Conservation (phyloP, 768 basidiomycete species). For the Russula emetica region DNA sequence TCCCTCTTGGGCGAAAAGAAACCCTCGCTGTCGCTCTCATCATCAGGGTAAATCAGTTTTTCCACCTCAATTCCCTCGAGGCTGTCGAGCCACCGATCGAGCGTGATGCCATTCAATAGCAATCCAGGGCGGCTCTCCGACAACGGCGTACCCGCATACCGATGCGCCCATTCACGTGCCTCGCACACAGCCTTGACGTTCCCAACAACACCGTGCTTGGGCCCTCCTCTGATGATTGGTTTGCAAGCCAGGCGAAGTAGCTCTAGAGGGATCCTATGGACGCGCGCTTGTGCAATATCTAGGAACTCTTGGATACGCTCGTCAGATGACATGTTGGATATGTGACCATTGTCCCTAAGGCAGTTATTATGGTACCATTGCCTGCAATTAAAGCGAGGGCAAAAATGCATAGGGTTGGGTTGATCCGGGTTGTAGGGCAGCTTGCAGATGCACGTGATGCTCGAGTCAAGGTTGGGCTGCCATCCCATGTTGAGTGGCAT, state of each 20-base stretch:
- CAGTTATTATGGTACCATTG: constrained; percentile 17
- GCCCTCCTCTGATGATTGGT: constrained; percentile 15
- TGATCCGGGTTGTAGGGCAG: constrained; percentile 9
- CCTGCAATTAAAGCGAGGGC: constrained; percentile 6
- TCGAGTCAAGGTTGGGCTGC: not conserved
- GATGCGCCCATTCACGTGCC: constrained; percentile 14
- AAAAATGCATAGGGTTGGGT: constrained; percentile 3
- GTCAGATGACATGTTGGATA: not conserved
- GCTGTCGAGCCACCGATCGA: constrained; percentile 21
- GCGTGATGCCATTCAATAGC: not conserved
- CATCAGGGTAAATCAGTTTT: constrained; percentile 20
- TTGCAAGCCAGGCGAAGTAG: constrained; percentile 5
- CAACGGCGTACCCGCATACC: not conserved
- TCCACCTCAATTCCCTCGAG: constrained; percentile 19
- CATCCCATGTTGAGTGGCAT: not conserved
- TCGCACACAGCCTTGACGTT: constrained; percentile 15
- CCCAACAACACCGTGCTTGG: constrained; percentile 6
- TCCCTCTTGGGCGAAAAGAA: not conserved
- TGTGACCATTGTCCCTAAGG: not conserved
- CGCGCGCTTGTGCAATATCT: not conserved
- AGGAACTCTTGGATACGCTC: not conserved
- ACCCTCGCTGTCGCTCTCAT: not conserved
- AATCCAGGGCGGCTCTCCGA: not conserved
- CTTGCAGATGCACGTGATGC: constrained; percentile 6
- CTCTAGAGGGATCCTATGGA: not conserved